A percentile compares a stretch with the other conserved stretches of the same genome.
Evolutionary conservation across 306 rosid genomes (phyloP).

Genomic region (Quercus glauca): DNA sequence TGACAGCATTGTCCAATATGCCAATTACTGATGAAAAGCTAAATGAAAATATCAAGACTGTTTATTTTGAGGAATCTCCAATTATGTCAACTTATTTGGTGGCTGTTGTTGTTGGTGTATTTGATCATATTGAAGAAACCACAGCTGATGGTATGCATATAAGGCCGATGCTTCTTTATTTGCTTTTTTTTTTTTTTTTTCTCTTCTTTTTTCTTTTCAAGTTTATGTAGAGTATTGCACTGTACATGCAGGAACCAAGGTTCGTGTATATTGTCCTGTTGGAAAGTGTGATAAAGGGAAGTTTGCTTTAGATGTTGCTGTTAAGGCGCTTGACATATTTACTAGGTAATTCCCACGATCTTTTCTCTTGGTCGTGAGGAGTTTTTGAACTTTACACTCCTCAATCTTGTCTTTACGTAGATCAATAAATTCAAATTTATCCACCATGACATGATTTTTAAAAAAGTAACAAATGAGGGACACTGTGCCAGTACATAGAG

Average conservation of each 20-base stretch:
- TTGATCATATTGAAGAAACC: slow-evolving; percentile 52
- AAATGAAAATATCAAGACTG: slow-evolving; percentile 41
- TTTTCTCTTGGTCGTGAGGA: neutral
- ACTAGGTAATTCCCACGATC: slow-evolving; percentile 26
- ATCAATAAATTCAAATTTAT: neutral
- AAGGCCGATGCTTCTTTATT: neutral
- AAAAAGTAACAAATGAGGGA: neutral
- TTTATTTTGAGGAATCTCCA: slow-evolving; percentile 55
- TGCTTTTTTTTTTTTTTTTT: neutral
- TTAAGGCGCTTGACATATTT: slow-evolving; percentile 45
- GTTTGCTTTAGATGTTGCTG: slow-evolving; percentile 50
- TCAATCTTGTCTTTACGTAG: neutral
- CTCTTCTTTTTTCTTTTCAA: neutral
- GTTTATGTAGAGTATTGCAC: neutral
- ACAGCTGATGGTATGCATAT: slow-evolving; percentile 38
- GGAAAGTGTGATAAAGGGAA: slow-evolving; percentile 52
- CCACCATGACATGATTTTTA: neutral
- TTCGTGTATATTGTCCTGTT: slow-evolving; percentile 49
- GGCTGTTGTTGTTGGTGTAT: slow-evolving; percentile 54
- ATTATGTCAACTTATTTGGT: slow-evolving; percentile 70
- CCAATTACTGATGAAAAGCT: slow-evolving; percentile 45
- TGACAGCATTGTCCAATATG: slow-evolving; percentile 68
- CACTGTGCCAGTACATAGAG: neutral
- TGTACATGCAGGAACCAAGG: slow-evolving; percentile 43
- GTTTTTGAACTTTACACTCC: neutral